A percentile compares a stretch with the other conserved stretches of the same genome.
These are phyloP conservation scores for Teratosphaeria destructans DNA, from an alignment of 2,329 filamentous ascomycete species.

Conservation along the genomic window DNA sequence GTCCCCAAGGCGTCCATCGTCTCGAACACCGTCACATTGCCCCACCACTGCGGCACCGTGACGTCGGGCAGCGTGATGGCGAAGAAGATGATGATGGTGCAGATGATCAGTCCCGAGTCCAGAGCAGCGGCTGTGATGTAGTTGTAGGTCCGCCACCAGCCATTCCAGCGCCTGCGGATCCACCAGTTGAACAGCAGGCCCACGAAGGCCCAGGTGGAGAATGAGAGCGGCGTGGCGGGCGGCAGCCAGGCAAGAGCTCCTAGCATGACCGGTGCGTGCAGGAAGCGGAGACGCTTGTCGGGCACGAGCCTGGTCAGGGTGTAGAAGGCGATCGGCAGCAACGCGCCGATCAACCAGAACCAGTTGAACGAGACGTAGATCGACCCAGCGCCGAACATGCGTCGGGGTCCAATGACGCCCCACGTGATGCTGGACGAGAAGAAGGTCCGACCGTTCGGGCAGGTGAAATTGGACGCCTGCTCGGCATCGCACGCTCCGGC, in stretches of 20 bases:
- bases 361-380: slow-evolving; percentile 40
- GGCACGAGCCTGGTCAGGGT: slow-evolving; percentile 29
- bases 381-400: slow-evolving; percentile 37
- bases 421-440: slow-evolving; percentile 36
- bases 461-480: slow-evolving; percentile 38
- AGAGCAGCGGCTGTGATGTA: slow-evolving; percentile 27
- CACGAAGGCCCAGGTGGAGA: slow-evolving; percentile 64
- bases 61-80: slow-evolving; percentile 32
- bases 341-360: slow-evolving; percentile 42
- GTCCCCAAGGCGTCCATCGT: slow-evolving; percentile 16
- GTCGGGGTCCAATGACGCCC: slow-evolving; percentile 38
- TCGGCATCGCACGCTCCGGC: slow-evolving; percentile 31
- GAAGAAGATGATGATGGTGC: slow-evolving; percentile 29
- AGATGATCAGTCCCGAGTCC: slow-evolving; percentile 26
- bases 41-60: slow-evolving; percentile 13
- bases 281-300: slow-evolving; percentile 13
- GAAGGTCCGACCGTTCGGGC: slow-evolving; percentile 35
- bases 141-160: slow-evolving; percentile 28
- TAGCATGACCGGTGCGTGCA: slow-evolving; percentile 56
- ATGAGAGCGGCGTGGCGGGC: slow-evolving; percentile 72
- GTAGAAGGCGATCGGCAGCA: slow-evolving; percentile 35
- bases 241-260: slow-evolving; percentile 50
- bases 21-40: slow-evolving; percentile 10
- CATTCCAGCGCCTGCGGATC: slow-evolving; percentile 42
- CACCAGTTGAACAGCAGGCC: slow-evolving; percentile 32